Percentiles rank a stretch among this genome's conserved stretches.
Conservation (phyloP, 139 green algal genomes). For the Chara braunii region DNA sequence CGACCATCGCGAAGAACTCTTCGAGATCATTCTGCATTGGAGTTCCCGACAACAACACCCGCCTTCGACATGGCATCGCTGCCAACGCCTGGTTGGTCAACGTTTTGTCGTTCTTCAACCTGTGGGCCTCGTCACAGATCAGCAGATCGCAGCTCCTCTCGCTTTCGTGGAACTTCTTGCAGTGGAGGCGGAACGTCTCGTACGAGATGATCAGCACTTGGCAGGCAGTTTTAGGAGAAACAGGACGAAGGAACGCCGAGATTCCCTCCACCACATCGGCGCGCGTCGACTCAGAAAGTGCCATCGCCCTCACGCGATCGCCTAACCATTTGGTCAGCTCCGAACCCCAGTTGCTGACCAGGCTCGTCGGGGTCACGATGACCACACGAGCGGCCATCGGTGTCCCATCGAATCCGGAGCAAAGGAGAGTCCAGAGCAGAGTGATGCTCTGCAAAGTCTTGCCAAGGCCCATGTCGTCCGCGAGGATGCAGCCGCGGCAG, state of each 20-base stretch:
- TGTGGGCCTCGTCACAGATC: slow-evolving; percentile 96
- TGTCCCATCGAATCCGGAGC: slow-evolving; percentile 29
- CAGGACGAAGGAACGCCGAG: slow-evolving; percentile 33
- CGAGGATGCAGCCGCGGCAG: slow-evolving; percentile 78
- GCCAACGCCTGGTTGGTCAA: slow-evolving; percentile 79
- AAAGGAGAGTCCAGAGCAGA: slow-evolving; percentile 91
- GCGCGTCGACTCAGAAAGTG: slow-evolving; percentile 74
- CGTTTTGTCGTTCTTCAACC: slow-evolving; percentile 93
- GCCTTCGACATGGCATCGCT: slow-evolving; percentile 67
- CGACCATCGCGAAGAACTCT: slow-evolving; percentile 92
- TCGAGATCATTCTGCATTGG: slow-evolving; percentile 88
- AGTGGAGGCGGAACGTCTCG: slow-evolving; percentile 94
- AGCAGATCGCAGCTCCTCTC: slow-evolving; percentile 84
- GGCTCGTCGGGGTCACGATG: slow-evolving; percentile 94
- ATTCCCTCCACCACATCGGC: slow-evolving; percentile 82
- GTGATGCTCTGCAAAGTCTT: slow-evolving; percentile 66
- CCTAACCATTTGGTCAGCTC: slow-evolving; percentile 93
- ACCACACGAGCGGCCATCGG: slow-evolving; percentile 72
- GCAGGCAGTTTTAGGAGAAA: not conserved
- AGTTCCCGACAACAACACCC: slow-evolving; percentile 87
- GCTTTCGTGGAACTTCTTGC: slow-evolving; percentile 51
- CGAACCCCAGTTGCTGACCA: slow-evolving; percentile 95
- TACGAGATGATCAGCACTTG: slow-evolving; percentile 73
- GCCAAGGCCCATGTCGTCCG: slow-evolving; percentile 85
- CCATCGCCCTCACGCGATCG: slow-evolving; percentile 63